A percentile compares a stretch with the other conserved stretches of the same genome.
Evolutionary conservation across 1,284 basidiomycete genomes (phyloP).

Genomic region (Pseudozyma flocculosa): DNA sequence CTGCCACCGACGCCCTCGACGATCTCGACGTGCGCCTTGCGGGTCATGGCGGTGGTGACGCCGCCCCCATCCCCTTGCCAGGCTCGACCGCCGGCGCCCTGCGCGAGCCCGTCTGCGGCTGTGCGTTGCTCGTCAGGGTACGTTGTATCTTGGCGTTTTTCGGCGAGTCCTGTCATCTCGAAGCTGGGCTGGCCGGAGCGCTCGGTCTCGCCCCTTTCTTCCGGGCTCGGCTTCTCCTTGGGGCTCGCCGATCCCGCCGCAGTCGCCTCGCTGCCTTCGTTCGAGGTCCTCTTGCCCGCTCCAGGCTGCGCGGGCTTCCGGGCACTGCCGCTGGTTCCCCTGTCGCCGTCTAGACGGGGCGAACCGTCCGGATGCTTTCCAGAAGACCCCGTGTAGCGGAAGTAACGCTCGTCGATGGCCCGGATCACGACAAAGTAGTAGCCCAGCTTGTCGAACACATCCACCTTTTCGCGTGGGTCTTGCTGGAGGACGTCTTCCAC

Average conservation of each 20-base stretch:
- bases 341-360: too few species aligned
- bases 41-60: slow-evolving; percentile 17
- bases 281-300: too few species aligned
- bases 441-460: slow-evolving; percentile 81
- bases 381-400: slow-evolving; percentile 61
- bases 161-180: slow-evolving; percentile 17
- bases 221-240: slow-evolving; percentile 8
- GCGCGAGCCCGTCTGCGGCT: background rate
- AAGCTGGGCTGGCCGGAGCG: slow-evolving; percentile 7
- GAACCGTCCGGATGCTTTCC: background rate
- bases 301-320: too few species aligned
- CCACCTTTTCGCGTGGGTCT: slow-evolving; percentile 89
- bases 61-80: slow-evolving; percentile 8
- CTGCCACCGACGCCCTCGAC: slow-evolving; percentile 64
- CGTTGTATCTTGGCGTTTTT: too few species aligned
- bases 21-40: slow-evolving; percentile 61
- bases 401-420: slow-evolving; percentile 71
- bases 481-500: slow-evolving; percentile 94
- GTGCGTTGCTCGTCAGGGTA: too few species aligned
- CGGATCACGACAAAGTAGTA: slow-evolving; percentile 92
- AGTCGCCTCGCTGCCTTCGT: background rate
- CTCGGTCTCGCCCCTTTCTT: slow-evolving; percentile 2
- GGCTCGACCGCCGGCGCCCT: background rate
- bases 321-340: too few species aligned
- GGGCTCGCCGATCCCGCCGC: background rate